Base-by-base conservation (phyloP, 176 grass and related monocot species). In the bread wheat (Triticum aestivum) region DNA sequence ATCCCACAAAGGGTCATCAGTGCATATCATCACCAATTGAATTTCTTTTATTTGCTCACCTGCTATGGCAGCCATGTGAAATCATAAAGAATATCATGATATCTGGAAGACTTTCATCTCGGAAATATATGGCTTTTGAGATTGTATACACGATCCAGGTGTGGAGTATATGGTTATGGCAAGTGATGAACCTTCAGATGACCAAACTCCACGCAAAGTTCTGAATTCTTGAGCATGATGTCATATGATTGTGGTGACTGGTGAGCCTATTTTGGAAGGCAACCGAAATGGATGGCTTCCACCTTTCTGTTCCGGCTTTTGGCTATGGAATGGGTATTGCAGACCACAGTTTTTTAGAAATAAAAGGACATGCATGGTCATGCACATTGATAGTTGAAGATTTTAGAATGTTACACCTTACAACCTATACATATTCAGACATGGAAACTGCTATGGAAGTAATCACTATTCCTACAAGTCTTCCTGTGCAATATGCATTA, bases 101-200 rank as follows among this genome's bases (percentile, higher is more conserved):
- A 8, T 64, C 35, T 64, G 77, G 18, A 63, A 79, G 37, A 23
- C 12, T 44, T 80, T 29, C 77, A 79, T 29, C 59, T 42, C 2
- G 13, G 58, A 80, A 80, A 15, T 80, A 44, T 5, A 27, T 80
- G 27, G 59, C 13, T 65, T 44, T 80, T 23, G 78, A 80, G 23
- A 65, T 80, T 42, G 23, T 45, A 65, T 80, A 80, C 37, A 44
- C 17, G 24, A 80, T 65, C 37, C 38, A 80, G 39, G 38, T 30
- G 24, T 80, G 61, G 38, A 24, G 32, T 73, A 51, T 81, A 87
- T 17, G 21, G 33, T 59, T 64, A 80, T 80, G 66, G 61, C 12
- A 81, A 64, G 9, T 63, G 76, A 61, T 79, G 14, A 76, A 86
- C 65, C 39, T 87, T 81, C 29, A 20, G 12, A 73, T 80, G 54